phyloP scores from a whole-genome alignment of 2,329 filamentous ascomycete species.

The Colletotrichum gloeosporioides region DNA sequence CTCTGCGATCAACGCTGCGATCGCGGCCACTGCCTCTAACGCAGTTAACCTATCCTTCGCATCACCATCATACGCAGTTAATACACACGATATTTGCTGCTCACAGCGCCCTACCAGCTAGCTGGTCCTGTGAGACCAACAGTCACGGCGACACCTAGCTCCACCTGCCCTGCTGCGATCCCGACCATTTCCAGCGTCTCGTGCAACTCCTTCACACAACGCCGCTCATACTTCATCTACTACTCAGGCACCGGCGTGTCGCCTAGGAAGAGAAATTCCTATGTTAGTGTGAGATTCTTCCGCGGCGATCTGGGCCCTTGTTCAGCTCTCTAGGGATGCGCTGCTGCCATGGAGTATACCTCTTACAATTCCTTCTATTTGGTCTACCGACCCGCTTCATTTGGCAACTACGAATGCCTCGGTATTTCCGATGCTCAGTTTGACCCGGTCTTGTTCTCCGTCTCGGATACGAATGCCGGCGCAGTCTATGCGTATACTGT shows the following conservation, averaged over 20 bases:
- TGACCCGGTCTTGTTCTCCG: too few species aligned
- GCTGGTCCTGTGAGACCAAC: neutral
- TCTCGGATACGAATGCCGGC: too few species aligned
- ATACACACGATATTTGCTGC: too few species aligned
- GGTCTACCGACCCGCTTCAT: too few species aligned
- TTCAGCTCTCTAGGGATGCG: neutral
- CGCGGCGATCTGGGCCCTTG: neutral
- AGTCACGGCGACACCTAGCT: neutral
- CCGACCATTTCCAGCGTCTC: neutral
- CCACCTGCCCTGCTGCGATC: neutral
- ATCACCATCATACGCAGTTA: too few species aligned
- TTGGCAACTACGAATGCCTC: too few species aligned
- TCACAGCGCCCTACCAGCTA: too few species aligned
- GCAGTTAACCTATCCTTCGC: too few species aligned
- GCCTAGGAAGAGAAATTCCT: neutral
- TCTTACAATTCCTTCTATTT: neutral
- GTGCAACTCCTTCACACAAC: neutral
- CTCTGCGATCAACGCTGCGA: too few species aligned
- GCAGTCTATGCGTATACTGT: too few species aligned
- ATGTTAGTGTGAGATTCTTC: neutral
- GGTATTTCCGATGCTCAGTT: too few species aligned
- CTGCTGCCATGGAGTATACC: neutral
- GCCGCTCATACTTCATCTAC: neutral
- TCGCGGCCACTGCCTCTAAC: too few species aligned
- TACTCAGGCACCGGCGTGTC: neutral